Conservation (phyloP, 2,329 filamentous ascomycete genomes). For the Nigrospora osmanthi region DNA sequence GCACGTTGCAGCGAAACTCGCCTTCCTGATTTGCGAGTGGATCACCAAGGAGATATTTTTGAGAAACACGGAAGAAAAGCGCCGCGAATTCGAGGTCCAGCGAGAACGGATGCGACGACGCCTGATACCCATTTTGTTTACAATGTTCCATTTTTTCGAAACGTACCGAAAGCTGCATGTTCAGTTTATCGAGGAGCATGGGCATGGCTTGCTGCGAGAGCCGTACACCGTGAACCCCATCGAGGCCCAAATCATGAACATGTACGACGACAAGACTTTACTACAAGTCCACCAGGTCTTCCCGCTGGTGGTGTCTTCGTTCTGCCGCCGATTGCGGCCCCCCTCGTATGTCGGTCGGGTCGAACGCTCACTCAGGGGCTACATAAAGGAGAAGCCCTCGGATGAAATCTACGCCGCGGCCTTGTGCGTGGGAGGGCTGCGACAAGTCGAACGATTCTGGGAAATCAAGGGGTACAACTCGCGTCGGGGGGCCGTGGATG, state of each 20-base stretch:
- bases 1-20: constrained; percentile 56
- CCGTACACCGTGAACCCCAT: constrained; percentile 57
- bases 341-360: constrained; percentile 58
- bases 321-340: constrained; percentile 53
- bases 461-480: constrained; percentile 59
- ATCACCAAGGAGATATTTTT: constrained; percentile 60
- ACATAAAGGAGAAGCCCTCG: constrained; percentile 52
- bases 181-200: constrained; percentile 45
- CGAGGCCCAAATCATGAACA: constrained; percentile 52
- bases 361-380: constrained; percentile 55
- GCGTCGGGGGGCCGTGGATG: constrained; percentile 50
- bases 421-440: constrained; percentile 51
- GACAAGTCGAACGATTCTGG: constrained; percentile 58
- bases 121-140: constrained; percentile 56
- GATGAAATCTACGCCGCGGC: constrained; percentile 57
- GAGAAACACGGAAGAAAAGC: constrained; percentile 45
- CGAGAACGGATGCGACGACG: constrained; percentile 57
- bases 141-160: constrained; percentile 62
- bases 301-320: constrained; percentile 56
- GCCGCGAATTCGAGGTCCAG: constrained; percentile 50
- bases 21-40: constrained; percentile 55
- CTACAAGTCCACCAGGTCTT: constrained; percentile 58
- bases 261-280: constrained; percentile 57
- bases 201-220: constrained; percentile 40
- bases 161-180: constrained; percentile 53